Evolutionary conservation across 2,329 filamentous ascomycete genomes (phyloP).

Genomic region (Colletotrichum tropicicola): DNA sequence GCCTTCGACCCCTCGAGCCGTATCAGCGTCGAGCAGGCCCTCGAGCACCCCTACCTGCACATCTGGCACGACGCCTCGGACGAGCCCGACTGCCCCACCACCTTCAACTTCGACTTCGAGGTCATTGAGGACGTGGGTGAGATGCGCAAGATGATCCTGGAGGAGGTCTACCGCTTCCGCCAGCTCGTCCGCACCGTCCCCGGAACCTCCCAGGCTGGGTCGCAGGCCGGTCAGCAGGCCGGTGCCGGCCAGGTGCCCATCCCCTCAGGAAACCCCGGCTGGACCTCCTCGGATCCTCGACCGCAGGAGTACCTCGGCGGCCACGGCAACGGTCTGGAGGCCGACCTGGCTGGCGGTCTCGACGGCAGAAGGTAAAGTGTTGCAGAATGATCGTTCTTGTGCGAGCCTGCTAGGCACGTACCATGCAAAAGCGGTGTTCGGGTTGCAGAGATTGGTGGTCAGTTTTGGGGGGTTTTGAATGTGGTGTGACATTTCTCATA

Average conservation of each 20-base stretch:
- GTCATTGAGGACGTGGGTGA: slow-evolving; percentile 94
- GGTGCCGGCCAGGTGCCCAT: slow-evolving; percentile 59
- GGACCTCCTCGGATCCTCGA: slow-evolving; percentile 68
- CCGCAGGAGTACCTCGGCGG: slow-evolving; percentile 67
- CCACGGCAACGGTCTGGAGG: slow-evolving; percentile 62
- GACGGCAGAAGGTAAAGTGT: slow-evolving; percentile 49
- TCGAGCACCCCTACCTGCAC: slow-evolving; percentile 95
- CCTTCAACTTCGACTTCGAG: slow-evolving; percentile 98
- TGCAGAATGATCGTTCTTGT: background rate
- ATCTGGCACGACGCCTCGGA: slow-evolving; percentile 99
- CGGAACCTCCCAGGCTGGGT: slow-evolving; percentile 41
- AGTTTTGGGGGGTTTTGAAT: background rate
- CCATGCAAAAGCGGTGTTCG: slow-evolving; percentile 15
- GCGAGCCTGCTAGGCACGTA: background rate
- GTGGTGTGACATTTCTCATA: background rate
- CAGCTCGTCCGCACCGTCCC: slow-evolving; percentile 64
- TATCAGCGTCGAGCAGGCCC: slow-evolving; percentile 92
- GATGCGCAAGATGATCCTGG: slow-evolving; percentile 96
- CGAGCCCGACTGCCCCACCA: slow-evolving; percentile 91
- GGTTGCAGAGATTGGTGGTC: background rate
- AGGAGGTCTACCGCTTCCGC: slow-evolving; percentile 92
- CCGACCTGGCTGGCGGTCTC: slow-evolving; percentile 67
- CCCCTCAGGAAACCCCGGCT: slow-evolving; percentile 59
- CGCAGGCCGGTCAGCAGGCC: slow-evolving; percentile 44
- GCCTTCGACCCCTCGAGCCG: slow-evolving; percentile 95